These are phyloP conservation scores for Lichtheimia ramosa DNA, from an alignment of 371 early-diverging fungal species.

Conservation along the genomic window DNA sequence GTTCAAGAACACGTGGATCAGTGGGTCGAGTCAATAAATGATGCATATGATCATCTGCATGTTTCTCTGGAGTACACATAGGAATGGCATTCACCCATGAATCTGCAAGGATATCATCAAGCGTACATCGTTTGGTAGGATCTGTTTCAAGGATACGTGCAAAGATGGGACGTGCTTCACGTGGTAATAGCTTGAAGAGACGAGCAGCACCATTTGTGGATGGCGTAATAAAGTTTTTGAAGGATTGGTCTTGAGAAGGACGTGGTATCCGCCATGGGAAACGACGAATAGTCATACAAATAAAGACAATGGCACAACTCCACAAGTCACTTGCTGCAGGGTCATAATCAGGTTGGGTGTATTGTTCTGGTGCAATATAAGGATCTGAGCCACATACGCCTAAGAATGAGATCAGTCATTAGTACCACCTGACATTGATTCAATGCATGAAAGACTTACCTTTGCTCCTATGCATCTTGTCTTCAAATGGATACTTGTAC, in stretches of 20 bases:
- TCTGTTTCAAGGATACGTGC: slow-evolving; percentile 46
- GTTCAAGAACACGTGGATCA: slow-evolving; percentile 23
- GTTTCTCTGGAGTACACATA: slow-evolving; percentile 39
- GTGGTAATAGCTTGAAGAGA: slow-evolving; percentile 49
- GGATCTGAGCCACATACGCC: slow-evolving; percentile 50
- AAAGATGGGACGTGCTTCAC: slow-evolving; percentile 40
- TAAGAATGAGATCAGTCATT: not conserved
- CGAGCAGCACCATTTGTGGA: slow-evolving; percentile 36
- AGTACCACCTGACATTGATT: no score
- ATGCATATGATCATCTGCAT: slow-evolving; percentile 34
- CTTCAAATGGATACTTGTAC: slow-evolving; percentile 65
- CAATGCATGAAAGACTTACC: not conserved
- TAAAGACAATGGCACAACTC: slow-evolving; percentile 59
- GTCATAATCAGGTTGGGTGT: slow-evolving; percentile 47
- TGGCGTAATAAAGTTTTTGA: slow-evolving; percentile 37
- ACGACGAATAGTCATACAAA: slow-evolving; percentile 67
- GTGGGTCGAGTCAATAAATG: slow-evolving; percentile 34
- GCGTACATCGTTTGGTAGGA: slow-evolving; percentile 46
- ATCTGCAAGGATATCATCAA: slow-evolving; percentile 46
- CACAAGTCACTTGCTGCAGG: slow-evolving; percentile 52
- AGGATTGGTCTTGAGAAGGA: slow-evolving; percentile 45
- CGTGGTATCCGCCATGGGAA: slow-evolving; percentile 69
- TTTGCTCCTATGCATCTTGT: slow-evolving; percentile 16
- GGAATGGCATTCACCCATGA: slow-evolving; percentile 57
- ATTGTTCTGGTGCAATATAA: slow-evolving; percentile 62